Base-by-base conservation (phyloP, 805 yeast species). In the Hanseniaspora taiwanica region DNA sequence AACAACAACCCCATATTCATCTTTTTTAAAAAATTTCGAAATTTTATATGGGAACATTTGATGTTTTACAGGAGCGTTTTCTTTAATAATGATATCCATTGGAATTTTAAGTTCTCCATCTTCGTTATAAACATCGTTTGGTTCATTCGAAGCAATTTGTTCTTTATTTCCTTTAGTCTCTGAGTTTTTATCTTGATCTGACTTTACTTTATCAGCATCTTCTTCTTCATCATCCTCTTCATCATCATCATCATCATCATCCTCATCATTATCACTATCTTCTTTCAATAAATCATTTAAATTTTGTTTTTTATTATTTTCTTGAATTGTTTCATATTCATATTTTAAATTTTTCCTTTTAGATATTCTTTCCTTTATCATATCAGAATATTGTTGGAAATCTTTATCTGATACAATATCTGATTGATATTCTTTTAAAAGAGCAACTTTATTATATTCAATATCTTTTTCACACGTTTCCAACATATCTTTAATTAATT, bases 1-100 rank as follows among this genome's bases (percentile, higher is more conserved):
- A 17, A 87, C 76, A 2, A 78, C 60, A 42, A 75, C 78, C 23
- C 99, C 99, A 56, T 89, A 91, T 48, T 89, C 96, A 54, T 91
- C 97, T 36, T 69, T 63, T 47, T 81, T 74, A 19, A 71, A 63
- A 25, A 29, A 29, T 48, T 74, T 72, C 37, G 66, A 70, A 1
- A 72, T 69, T 29, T 73, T 62, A 48, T 65, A 81, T 10, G 95
- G 97, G 53, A 89, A 91, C 82, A 81, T 79, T 35, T 68, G 72
- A 68, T 58, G 53, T 71, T 52, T 55, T 42, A 40, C 49, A 38
- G 38, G 50, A 46, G 49, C 52, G 36, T 37, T 55, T 16, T 48
- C 41, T 16, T 46, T 42, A 4, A 59, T 42, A 9, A 45, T 36
- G 5, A 47, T 48, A 42, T 60, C 64, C 4, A 55, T 48, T 2